These are phyloP conservation scores for Orbilia oligospora DNA, from an alignment of 2,329 filamentous ascomycete species.

Conservation along the genomic window DNA sequence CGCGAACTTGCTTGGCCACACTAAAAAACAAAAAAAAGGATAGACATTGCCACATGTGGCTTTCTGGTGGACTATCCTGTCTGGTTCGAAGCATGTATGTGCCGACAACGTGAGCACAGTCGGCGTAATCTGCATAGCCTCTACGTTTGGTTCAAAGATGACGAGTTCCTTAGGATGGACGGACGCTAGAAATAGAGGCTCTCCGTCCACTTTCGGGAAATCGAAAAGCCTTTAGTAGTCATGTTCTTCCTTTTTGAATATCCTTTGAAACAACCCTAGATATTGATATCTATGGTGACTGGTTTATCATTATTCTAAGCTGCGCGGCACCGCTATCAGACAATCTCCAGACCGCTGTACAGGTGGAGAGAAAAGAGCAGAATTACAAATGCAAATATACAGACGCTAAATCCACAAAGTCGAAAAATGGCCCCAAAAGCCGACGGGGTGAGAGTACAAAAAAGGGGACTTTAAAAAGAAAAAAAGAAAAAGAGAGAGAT, in stretches of 20 bases:
- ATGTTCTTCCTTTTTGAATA: neutral
- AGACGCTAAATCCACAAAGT: conserved; percentile 26
- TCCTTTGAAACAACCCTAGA: neutral
- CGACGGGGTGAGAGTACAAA: neutral
- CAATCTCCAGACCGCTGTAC: neutral
- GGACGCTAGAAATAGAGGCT: neutral
- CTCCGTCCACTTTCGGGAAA: neutral
- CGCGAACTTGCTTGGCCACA: neutral
- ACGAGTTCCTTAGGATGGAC: neutral
- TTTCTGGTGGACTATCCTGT: no score
- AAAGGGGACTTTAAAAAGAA: neutral
- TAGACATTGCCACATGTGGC: neutral
- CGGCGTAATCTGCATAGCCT: neutral
- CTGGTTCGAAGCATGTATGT: no score
- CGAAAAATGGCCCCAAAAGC: conserved; percentile 7
- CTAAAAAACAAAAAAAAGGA: neutral
- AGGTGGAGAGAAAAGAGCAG: neutral
- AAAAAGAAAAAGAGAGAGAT: neutral
- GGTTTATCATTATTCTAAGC: conserved; percentile 26
- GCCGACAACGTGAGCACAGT: no score
- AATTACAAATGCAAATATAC: neutral
- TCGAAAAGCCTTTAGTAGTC: neutral
- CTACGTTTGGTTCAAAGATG: neutral
- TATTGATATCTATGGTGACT: conserved; percentile 12
- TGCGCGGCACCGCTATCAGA: neutral